These are phyloP conservation scores for Penicillium sp. DNA, from an alignment of 2,329 filamentous ascomycete genomes.

Conservation along the genomic window DNA sequence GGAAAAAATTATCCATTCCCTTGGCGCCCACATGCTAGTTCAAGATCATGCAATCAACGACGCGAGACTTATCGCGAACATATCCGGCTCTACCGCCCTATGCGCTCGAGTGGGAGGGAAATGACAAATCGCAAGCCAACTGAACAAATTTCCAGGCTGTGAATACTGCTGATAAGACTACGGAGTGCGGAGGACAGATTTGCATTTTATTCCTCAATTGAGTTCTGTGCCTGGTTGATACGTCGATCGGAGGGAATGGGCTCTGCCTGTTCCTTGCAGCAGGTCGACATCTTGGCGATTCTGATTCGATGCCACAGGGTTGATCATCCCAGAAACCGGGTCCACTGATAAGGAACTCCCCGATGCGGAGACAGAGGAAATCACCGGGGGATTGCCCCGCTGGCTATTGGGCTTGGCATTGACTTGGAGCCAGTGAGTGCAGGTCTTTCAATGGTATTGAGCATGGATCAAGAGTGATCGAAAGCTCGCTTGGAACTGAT, in stretches of 20 bases:
- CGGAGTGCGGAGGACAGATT: not conserved
- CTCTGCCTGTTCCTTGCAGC: slow-evolving; percentile 8
- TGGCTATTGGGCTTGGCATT: slow-evolving; percentile 7
- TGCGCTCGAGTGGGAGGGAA: not conserved
- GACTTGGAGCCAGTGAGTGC: not conserved
- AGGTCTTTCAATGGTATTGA: not conserved
- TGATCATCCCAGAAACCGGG: slow-evolving; percentile 3
- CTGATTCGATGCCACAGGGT: slow-evolving; percentile 6
- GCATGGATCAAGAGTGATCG: slow-evolving; percentile 12
- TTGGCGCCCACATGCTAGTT: not conserved
- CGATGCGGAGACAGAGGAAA: slow-evolving; percentile 7
- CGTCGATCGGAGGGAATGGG: not conserved
- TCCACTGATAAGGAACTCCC: slow-evolving; percentile 18
- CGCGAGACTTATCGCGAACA: slow-evolving; percentile 13
- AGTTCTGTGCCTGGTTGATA: not conserved
- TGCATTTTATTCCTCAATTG: slow-evolving; percentile 3
- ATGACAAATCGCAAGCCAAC: slow-evolving; percentile 9
- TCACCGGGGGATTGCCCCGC: not conserved
- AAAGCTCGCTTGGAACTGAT: slow-evolving; percentile 12
- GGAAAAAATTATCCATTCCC: not conserved
- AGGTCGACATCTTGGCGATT: slow-evolving; percentile 12
- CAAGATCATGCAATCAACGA: slow-evolving; percentile 9
- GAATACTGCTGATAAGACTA: not conserved
- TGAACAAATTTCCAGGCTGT: not conserved
- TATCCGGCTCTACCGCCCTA: slow-evolving; percentile 5